Base-by-base conservation (phyloP, 805 yeast genomes). In the Ogataea pilisensis region DNA sequence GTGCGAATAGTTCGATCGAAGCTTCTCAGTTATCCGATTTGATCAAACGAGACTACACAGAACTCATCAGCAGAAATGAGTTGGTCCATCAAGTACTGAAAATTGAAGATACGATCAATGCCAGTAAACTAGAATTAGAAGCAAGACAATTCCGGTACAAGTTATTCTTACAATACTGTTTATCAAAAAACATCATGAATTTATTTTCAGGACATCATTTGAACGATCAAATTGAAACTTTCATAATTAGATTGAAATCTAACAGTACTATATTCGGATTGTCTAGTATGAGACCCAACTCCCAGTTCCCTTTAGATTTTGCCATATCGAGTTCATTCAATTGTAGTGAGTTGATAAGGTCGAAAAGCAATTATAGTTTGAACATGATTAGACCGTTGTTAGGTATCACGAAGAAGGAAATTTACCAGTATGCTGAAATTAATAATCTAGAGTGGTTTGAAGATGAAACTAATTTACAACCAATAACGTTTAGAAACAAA, bases 151-250 rank as follows among this genome's bases (percentile, higher is more conserved):
- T 68, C 36, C 58, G 95, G 29, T 78, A 79, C 43, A 45, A 63
- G 24, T 64, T 64, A 3, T 57, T 86, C 13, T 52, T 59, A 4
- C 35, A 58, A 0, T 61, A 67, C 0, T 79, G 88, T 50, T 37
- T 53, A 0, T 39, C 55, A 1, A 40, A 60, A 2, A 56, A 51
- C 0, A 61, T 72, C 3, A 28, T 55, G 0, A 50, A 67, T n/a
- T 42, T 85, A 4, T 57, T 79, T 18, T 62, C 80, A 31, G 95
- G 84, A 0, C 95, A 86, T 51, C 85, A 79, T 49, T 52, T 66
- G 35, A 78, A 85, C 52, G 95, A 86, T 56, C 88, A 83, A 51
- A 39, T 81, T 12, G 95, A 86, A 53, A 82, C 91, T 0, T 80
- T 73, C 45, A 45, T 82, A 18, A 69, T 80, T 54, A 58, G 95